phyloP scores from a whole-genome alignment of 495 filamentous ascomycete genomes.

The Xylona heveae region DNA sequence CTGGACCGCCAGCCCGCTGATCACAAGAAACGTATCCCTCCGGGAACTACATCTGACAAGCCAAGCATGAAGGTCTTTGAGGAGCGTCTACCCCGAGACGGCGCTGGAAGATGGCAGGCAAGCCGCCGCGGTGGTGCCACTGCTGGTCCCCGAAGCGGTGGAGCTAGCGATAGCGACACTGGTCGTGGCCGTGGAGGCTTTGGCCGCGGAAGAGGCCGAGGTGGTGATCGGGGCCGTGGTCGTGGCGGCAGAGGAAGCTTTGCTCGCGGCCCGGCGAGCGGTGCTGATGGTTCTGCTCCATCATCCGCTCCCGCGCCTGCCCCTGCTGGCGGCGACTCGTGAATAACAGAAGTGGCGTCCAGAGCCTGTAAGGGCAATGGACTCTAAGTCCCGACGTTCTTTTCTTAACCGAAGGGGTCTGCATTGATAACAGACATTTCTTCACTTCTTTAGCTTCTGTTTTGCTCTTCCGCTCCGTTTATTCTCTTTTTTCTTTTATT shows the following conservation, averaged over 20 bases:
- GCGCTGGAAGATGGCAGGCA: constrained; percentile 53
- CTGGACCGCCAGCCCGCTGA: constrained; percentile 51
- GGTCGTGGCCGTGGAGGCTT: constrained; percentile 38
- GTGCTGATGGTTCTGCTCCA: not conserved
- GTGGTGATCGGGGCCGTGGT: constrained; percentile 23
- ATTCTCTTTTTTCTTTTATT: too few relatives aligned
- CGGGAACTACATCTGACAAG: constrained; percentile 43
- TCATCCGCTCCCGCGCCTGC: not conserved
- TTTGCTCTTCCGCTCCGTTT: too few relatives aligned
- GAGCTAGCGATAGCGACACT: constrained; percentile 66
- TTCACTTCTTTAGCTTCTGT: too few relatives aligned
- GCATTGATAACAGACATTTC: too few relatives aligned
- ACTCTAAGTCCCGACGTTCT: too few relatives aligned
- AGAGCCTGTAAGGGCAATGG: too few relatives aligned
- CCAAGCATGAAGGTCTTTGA: constrained; percentile 66
- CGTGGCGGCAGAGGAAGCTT: constrained; percentile 20
- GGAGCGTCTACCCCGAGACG: constrained; percentile 33
- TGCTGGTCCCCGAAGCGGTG: constrained; percentile 37
- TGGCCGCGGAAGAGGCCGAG: constrained; percentile 37
- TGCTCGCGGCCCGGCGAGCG: too few relatives aligned
- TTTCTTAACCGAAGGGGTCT: too few relatives aligned
- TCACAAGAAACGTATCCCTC: constrained; percentile 39
- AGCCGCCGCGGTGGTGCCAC: constrained; percentile 36
- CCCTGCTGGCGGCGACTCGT: not conserved
- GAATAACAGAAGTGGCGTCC: too few relatives aligned